phyloP scores from a whole-genome alignment of 495 filamentous ascomycete species.

The Lindgomyces ingoldianus region DNA sequence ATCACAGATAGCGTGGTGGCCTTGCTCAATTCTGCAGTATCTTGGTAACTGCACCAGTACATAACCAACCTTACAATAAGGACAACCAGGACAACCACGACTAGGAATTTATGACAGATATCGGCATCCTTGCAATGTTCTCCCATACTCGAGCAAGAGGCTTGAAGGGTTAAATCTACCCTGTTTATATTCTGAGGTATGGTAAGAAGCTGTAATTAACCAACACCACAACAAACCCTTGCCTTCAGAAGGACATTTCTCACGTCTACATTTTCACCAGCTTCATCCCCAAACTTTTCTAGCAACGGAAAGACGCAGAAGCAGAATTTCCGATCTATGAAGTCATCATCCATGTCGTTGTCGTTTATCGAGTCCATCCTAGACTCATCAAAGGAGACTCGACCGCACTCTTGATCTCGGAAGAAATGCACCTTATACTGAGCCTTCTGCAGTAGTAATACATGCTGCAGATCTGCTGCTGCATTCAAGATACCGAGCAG shows the following conservation, averaged over 20 bases:
- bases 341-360: constrained; percentile 30
- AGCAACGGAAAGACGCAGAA: constrained; percentile 42
- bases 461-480: constrained; percentile 27
- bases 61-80: no score
- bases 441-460: constrained; percentile 29
- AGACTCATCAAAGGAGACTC: constrained; percentile 14
- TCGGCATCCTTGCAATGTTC: no score
- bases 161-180: no score
- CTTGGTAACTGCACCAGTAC: no score
- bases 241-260: constrained; percentile 41
- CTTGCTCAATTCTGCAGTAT: no score
- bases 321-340: constrained; percentile 14
- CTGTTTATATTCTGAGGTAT: no score
- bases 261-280: constrained; percentile 36
- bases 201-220: constrained; percentile 1
- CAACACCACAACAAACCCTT: constrained; percentile 36
- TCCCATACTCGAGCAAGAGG: no score
- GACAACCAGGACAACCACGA: no score
- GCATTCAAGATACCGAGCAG: constrained; percentile 17
- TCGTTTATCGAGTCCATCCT: constrained; percentile 34
- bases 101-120: no score
- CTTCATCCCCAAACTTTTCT: constrained; percentile 42
- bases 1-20: background rate
- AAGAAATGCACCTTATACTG: constrained; percentile 27
- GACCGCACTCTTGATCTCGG: background rate